Conservation (phyloP, 768 basidiomycete genomes). For the Tylopilus balloui region DNA sequence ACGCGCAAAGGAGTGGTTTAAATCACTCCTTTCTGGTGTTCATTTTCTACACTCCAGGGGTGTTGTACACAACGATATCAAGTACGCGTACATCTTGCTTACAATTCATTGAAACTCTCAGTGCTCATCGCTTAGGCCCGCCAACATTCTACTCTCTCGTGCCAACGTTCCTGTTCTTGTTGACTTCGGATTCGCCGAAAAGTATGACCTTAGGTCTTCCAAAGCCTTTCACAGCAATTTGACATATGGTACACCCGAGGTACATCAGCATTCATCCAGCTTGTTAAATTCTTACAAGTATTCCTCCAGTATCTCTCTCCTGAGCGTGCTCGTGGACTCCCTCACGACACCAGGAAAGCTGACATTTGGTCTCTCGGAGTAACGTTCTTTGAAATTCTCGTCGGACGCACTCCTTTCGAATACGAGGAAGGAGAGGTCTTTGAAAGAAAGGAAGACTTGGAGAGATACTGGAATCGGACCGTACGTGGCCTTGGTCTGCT, state of each 20-base stretch:
- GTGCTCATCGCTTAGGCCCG: slow-evolving; percentile 51
- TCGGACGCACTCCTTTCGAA: slow-evolving; percentile 92
- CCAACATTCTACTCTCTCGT: slow-evolving; percentile 84
- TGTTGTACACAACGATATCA: slow-evolving; percentile 92
- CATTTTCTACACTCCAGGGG: slow-evolving; percentile 81
- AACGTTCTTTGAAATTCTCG: slow-evolving; percentile 91
- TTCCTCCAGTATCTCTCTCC: slow-evolving; percentile 77
- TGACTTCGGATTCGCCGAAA: slow-evolving; percentile 95
- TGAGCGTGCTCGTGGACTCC: slow-evolving; percentile 80
- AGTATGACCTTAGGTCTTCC: slow-evolving; percentile 59
- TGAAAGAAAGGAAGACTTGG: slow-evolving; percentile 71
- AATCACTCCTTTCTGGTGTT: slow-evolving; percentile 73
- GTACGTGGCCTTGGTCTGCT: slow-evolving; percentile 35
- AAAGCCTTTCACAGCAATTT: slow-evolving; percentile 79
- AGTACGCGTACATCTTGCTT: slow-evolving; percentile 47
- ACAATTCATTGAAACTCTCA: neutral
- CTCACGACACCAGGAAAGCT: slow-evolving; percentile 91
- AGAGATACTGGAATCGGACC: slow-evolving; percentile 84
- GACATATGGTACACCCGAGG: slow-evolving; percentile 90
- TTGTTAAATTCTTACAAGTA: neutral
- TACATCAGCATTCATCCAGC: slow-evolving; percentile 26
- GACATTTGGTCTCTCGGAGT: slow-evolving; percentile 85
- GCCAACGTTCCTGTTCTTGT: slow-evolving; percentile 83
- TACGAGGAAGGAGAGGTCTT: slow-evolving; percentile 75
- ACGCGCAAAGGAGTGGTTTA: slow-evolving; percentile 79